These are phyloP conservation scores for Medicago truncatula DNA, from an alignment of 306 rosid genomes.

Conservation along the genomic window MtrunA17r5.0-ANR NC_053045.1:42481501-42482000, in stretches of 20 bases:
- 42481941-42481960: conserved; percentile 14
- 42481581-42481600: conserved; percentile 95
- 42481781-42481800: conserved; percentile 94
- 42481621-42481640: conserved; percentile 87
- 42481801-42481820: conserved; percentile 80
- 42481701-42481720: neutral
- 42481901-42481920: conserved; percentile 35
- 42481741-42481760: conserved; percentile 1
- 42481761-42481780: conserved; percentile 49
- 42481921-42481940: conserved; percentile 38
- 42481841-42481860: conserved; percentile 88
- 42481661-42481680: conserved; percentile 5
- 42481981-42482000: conserved; percentile 8
- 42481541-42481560: conserved; percentile 94
- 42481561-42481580: conserved; percentile 97
- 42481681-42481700: conserved; percentile 15
- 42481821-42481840: conserved; percentile 81
- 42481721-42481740: neutral
- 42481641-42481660: conserved; percentile 1
- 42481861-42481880: conserved; percentile 87
- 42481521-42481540: conserved; percentile 95
- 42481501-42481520: conserved; percentile 79
- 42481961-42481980: neutral
- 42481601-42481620: conserved; percentile 92
- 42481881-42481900: conserved; percentile 90